These are phyloP conservation scores for Aspergillus sp. DNA, from an alignment of 2,329 filamentous ascomycete genomes.

Conservation along the genomic window DNA sequence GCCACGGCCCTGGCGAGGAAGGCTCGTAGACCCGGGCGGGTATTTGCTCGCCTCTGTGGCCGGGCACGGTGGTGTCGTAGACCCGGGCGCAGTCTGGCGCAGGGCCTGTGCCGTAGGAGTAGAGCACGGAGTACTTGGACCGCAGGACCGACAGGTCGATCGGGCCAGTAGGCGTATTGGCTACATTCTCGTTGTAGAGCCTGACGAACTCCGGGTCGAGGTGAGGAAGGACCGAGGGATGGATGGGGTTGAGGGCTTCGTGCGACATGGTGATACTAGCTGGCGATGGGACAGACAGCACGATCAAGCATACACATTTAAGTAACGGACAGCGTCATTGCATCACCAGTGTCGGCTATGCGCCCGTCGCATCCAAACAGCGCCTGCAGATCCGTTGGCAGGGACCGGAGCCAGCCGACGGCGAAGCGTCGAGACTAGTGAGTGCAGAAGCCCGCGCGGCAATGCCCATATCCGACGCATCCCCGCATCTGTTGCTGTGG, in stretches of 20 bases:
- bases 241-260: slow-evolving; percentile 42
- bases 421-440: too few species aligned
- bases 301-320: too few species aligned
- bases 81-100: slow-evolving; percentile 33
- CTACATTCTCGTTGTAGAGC: slow-evolving; percentile 41
- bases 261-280: slow-evolving; percentile 21
- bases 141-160: slow-evolving; percentile 34
- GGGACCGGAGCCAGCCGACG: too few species aligned
- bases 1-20: slow-evolving; percentile 31
- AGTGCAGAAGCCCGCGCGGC: too few species aligned
- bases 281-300: too few species aligned
- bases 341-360: neutral
- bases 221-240: slow-evolving; percentile 38
- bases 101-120: slow-evolving; percentile 37
- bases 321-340: too few species aligned
- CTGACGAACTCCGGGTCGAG: slow-evolving; percentile 41
- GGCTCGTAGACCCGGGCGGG: slow-evolving; percentile 40
- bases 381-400: too few species aligned
- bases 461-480: too few species aligned
- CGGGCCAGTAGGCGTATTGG: slow-evolving; percentile 31
- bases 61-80: slow-evolving; percentile 30
- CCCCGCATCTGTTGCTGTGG: too few species aligned
- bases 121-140: slow-evolving; percentile 36
- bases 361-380: neutral
- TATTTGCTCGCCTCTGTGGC: slow-evolving; percentile 23